phyloP scores from a whole-genome alignment of 371 early-diverging fungal species.

The Syncephalis plumigaleata region DNA sequence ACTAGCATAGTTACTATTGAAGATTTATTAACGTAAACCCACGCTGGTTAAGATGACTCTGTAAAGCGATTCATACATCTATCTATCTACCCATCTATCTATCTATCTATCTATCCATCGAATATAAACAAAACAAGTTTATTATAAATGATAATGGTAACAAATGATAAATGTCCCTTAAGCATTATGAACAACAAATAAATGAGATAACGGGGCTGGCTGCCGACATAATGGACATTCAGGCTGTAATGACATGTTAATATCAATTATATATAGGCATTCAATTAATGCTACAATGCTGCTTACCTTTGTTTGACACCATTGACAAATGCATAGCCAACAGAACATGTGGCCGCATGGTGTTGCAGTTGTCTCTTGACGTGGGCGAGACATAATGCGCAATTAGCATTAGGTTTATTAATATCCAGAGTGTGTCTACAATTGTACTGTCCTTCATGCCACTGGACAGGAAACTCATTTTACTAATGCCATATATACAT shows the following conservation, averaged over 20 bases:
- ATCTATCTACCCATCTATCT: no score
- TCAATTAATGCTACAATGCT: neutral
- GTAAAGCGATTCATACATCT: no score
- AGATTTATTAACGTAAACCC: no score
- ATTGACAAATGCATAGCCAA: slow-evolving; percentile 80
- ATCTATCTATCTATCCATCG: no score
- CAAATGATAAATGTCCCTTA: slow-evolving; percentile 2
- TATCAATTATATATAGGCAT: neutral
- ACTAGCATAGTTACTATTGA: no score
- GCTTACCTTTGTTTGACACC: slow-evolving; percentile 72
- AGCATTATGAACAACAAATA: slow-evolving; percentile 6
- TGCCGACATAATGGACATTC: slow-evolving; percentile 10
- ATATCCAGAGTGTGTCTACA: slow-evolving; percentile 10
- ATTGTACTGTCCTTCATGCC: no score
- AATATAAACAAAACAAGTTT: neutral
- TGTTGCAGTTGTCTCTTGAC: slow-evolving; percentile 60
- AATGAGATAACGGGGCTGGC: slow-evolving; percentile 3
- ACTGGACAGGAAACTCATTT: no score
- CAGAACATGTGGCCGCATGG: slow-evolving; percentile 90
- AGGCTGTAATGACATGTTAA: slow-evolving; percentile 2
- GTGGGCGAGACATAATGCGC: slow-evolving; percentile 69
- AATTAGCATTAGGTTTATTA: slow-evolving; percentile 31
- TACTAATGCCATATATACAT: no score
- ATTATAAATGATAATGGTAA: slow-evolving; percentile 1
- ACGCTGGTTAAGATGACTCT: no score